Base-by-base conservation (phyloP, 306 rosid genomes). In the Senna tora region DNA sequence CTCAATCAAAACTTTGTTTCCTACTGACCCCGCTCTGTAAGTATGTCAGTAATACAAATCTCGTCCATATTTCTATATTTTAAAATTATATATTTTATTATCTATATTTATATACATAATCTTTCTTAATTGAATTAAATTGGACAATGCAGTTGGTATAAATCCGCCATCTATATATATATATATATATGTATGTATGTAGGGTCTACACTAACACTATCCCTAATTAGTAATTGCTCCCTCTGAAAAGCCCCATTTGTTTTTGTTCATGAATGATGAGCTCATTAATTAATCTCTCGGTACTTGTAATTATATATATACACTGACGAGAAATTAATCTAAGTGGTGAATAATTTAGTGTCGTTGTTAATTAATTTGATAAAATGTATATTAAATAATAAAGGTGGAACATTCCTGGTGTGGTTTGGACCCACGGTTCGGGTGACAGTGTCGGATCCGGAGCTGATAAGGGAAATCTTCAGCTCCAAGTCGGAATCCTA, bases 381-480 rank as follows among this genome's bases (percentile, higher is more conserved):
- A n/a, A n/a, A n/a, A n/a, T n/a, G n/a, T n/a, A n/a, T n/a, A n/a
- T n/a, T n/a, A n/a, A n/a, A n/a, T n/a, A n/a, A n/a, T 25, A 14
- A 70, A 93, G 98, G 98, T 73, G 79, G 92, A 38, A 86, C 96
- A 34, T 93, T 93, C 83, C 82, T 93, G 14, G 92, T 93, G 25
- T 93, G 98, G 98, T 93, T 93, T 34, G 98, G 98, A 81, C 90
- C 96, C 61, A 89, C 96, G 0, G 92, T 82, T 20, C 89, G 98
- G 4, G 85, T 93, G 15, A 87, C 96, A 0, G 87, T 93, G 5
- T 82, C 98, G 22, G 94, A 93, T 77, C 98, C 98, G 14, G 92
- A 84, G 83, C 90, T 90, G 21, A 87, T 93, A 54, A 71, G 96
- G 25, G 98, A 93, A 80, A 87, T 93, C 46, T 93, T 93, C 82